These are phyloP conservation scores for Phellopilus nigrolimitatus DNA, from an alignment of 1,284 basidiomycete species.

Conservation along the genomic window DNA sequence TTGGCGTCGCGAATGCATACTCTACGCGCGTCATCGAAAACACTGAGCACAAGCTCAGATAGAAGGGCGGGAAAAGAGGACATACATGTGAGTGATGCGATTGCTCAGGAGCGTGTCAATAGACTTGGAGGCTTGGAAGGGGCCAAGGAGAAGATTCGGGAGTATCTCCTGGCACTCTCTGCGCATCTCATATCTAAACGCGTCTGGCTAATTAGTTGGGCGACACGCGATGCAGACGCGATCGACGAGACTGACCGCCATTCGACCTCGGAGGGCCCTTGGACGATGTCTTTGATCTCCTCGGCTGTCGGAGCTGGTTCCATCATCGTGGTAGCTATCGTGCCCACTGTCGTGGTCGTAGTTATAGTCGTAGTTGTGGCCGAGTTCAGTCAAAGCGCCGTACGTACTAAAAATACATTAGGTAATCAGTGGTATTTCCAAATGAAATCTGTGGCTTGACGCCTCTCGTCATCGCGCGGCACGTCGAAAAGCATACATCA, in stretches of 20 bases:
- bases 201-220: slow-evolving; percentile 5
- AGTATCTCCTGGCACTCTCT: slow-evolving; percentile 90
- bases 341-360: too few relatives aligned
- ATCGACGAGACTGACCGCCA: slow-evolving; percentile 51
- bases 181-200: slow-evolving; percentile 86
- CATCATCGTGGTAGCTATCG: slow-evolving; percentile 17
- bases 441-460: too few relatives aligned
- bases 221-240: slow-evolving; percentile 6
- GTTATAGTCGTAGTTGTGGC: too few relatives aligned
- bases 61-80: slow-evolving; percentile 20
- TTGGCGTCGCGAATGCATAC: slow-evolving; percentile 84
- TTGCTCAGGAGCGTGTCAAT: slow-evolving; percentile 59
- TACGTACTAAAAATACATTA: too few relatives aligned
- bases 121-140: slow-evolving; percentile 83
- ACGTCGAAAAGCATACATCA: too few relatives aligned
- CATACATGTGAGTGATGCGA: slow-evolving; percentile 85
- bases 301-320: slow-evolving; percentile 36
- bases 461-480: too few relatives aligned
- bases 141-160: slow-evolving; percentile 79
- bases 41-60: slow-evolving; percentile 7
- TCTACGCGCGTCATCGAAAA: slow-evolving; percentile 36
- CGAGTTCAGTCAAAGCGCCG: too few relatives aligned
- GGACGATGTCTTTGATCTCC: slow-evolving; percentile 57
- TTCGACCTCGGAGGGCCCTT: slow-evolving; percentile 72
- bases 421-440: too few relatives aligned